These are phyloP conservation scores for Prunus mira DNA, from an alignment of 306 rosid species.

Conservation along the genomic window DNA sequence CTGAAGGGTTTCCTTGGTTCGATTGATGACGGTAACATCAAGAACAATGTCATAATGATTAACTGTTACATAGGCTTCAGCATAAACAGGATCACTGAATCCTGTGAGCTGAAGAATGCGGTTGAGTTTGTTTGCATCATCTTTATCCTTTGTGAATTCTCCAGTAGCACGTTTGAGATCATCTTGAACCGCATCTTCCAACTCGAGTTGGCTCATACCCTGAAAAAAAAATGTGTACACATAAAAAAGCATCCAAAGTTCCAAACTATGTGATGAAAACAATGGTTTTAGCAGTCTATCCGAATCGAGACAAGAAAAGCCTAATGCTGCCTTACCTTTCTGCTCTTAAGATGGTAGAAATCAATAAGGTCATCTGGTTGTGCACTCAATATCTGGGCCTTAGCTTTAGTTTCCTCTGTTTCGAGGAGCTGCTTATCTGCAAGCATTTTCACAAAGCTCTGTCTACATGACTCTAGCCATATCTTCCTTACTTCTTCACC, in stretches of 20 bases:
- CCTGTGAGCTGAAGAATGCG: constrained; percentile 99
- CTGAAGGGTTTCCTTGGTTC: constrained; percentile 96
- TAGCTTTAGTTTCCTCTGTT: constrained; percentile 79
- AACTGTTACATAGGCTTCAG: constrained; percentile 97
- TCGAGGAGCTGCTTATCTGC: constrained; percentile 87
- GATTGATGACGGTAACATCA: constrained; percentile 94
- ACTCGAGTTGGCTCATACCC: constrained; percentile 99
- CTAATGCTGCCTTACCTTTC: constrained; percentile 60
- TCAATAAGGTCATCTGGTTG: constrained; percentile 99
- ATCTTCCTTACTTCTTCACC: constrained; percentile 75
- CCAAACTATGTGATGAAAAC: not conserved
- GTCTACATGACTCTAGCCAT: constrained; percentile 88
- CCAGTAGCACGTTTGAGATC: constrained; percentile 99
- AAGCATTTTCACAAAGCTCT: constrained; percentile 95
- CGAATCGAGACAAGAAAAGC: constrained; percentile 13
- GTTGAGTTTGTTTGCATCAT: constrained; percentile 90
- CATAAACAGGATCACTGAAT: constrained; percentile 98
- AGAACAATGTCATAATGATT: constrained; percentile 96
- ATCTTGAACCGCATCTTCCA: constrained; percentile 97
- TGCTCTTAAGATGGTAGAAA: constrained; percentile 95
- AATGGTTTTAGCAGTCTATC: not conserved
- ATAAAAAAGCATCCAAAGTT: not conserved
- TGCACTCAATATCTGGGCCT: constrained; percentile 82
- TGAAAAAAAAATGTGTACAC: constrained; percentile 24
- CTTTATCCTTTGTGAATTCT: constrained; percentile 82